phyloP scores from a whole-genome alignment of 1,284 basidiomycete genomes.

The Sporisorium sorghi region DNA sequence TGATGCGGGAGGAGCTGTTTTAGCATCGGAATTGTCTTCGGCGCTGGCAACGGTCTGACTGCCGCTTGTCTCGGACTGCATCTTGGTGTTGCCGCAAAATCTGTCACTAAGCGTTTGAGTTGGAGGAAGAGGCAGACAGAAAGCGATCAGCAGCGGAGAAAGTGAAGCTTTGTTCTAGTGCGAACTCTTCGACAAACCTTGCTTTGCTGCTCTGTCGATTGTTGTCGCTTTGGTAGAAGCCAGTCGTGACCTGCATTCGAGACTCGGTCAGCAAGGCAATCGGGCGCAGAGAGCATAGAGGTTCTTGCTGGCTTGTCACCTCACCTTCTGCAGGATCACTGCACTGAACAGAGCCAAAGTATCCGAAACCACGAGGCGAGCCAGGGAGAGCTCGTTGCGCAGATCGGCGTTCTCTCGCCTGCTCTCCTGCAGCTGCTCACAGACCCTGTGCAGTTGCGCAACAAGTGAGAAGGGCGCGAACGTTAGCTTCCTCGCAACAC shows the following conservation, averaged over 20 bases:
- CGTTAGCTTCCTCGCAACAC: background rate
- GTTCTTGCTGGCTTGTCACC: background rate
- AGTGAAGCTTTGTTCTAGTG: background rate
- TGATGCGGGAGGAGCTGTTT: background rate
- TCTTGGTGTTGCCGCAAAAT: no score
- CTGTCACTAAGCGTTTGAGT: background rate
- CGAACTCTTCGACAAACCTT: slow-evolving; percentile 4
- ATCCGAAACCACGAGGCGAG: slow-evolving; percentile 22
- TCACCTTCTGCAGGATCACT: slow-evolving; percentile 20
- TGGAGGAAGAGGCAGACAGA: background rate
- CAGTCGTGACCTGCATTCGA: background rate
- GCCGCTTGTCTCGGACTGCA: background rate
- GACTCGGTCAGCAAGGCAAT: background rate
- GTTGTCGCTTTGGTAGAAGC: background rate
- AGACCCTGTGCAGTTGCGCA: slow-evolving; percentile 13
- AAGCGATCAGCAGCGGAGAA: background rate
- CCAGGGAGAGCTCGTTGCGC: slow-evolving; percentile 22
- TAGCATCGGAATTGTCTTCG: background rate
- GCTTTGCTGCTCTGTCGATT: slow-evolving; percentile 1
- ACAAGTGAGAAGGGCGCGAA: background rate
- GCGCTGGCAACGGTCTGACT: background rate
- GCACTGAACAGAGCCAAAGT: slow-evolving; percentile 24
- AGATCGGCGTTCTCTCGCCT: slow-evolving; percentile 23
- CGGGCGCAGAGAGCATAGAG: background rate
- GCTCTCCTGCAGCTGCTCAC: slow-evolving; percentile 29